Evolutionary conservation across 2,329 filamentous ascomycete genomes (phyloP).

Genomic region (Leptographium procerum): DNA sequence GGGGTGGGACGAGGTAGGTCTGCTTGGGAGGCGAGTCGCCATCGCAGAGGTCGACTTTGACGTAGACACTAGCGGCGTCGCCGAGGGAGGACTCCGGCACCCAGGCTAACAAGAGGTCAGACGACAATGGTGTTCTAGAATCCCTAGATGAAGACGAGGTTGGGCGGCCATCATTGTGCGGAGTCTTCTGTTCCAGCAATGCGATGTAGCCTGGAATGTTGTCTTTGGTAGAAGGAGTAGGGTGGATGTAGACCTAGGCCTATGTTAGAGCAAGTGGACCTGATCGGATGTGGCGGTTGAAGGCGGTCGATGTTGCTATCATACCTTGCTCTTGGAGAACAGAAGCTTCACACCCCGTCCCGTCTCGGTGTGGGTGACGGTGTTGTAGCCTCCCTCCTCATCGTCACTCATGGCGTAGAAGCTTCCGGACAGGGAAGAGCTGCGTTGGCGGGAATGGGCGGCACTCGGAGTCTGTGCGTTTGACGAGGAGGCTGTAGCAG

Average conservation of each 20-base stretch:
- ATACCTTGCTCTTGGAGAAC: constrained; percentile 90
- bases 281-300: neutral
- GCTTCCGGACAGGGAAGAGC: constrained; percentile 67
- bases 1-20: constrained; percentile 81
- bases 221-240: constrained; percentile 83
- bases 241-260: constrained; percentile 82
- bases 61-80: constrained; percentile 77
- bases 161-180: constrained; percentile 24
- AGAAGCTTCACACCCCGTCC: constrained; percentile 84
- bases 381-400: constrained; percentile 90
- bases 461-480: neutral
- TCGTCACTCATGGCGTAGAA: constrained; percentile 96
- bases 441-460: constrained; percentile 16
- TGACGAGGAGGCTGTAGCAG: neutral
- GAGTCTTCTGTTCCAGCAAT: constrained; percentile 75
- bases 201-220: constrained; percentile 93
- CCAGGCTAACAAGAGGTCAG: constrained; percentile 83
- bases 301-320: constrained; percentile 12
- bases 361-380: constrained; percentile 67
- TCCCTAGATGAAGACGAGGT: constrained; percentile 31
- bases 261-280: neutral
- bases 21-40: constrained; percentile 71
- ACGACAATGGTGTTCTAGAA: constrained; percentile 36
- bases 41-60: constrained; percentile 86
- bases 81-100: constrained; percentile 81